Conservation (phyloP, 108 stramenopile genomes). For the Bacterosira constricta region DNA sequence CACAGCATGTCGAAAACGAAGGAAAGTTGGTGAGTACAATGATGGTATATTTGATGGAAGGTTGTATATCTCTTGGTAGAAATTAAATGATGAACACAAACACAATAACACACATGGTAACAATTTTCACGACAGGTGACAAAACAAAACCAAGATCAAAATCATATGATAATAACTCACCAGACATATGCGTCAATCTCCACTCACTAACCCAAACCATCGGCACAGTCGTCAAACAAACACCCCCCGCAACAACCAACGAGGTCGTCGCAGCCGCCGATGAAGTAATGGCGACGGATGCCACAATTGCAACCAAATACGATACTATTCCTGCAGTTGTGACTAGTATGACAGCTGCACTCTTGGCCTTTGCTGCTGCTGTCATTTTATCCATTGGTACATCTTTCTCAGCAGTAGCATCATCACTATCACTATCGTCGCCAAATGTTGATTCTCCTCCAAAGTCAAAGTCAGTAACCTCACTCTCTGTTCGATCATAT, state of each 20-base stretch:
- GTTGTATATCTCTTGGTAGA: background rate
- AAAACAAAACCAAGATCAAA: background rate
- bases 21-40: no score
- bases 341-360: background rate
- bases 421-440: background rate
- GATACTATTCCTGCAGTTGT: background rate
- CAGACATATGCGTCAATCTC: constrained; percentile 8
- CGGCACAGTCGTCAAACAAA: constrained; percentile 8
- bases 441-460: background rate
- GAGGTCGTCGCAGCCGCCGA: background rate
- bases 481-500: background rate
- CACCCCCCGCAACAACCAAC: constrained; percentile 5
- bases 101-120: background rate
- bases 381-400: background rate
- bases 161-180: constrained; percentile 1
- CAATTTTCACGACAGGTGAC: no score
- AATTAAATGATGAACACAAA: background rate
- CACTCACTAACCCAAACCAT: constrained; percentile 23
- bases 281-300: background rate
- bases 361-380: background rate
- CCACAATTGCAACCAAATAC: background rate
- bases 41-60: no score
- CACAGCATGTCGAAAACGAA: no score
- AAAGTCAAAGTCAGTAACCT: background rate
- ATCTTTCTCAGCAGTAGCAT: background rate